Percentiles rank a stretch among this genome's conserved stretches.
Evolutionary conservation across 2,329 filamentous ascomycete genomes (phyloP).

Genomic region (Coniochaeta pulveracea): DNA sequence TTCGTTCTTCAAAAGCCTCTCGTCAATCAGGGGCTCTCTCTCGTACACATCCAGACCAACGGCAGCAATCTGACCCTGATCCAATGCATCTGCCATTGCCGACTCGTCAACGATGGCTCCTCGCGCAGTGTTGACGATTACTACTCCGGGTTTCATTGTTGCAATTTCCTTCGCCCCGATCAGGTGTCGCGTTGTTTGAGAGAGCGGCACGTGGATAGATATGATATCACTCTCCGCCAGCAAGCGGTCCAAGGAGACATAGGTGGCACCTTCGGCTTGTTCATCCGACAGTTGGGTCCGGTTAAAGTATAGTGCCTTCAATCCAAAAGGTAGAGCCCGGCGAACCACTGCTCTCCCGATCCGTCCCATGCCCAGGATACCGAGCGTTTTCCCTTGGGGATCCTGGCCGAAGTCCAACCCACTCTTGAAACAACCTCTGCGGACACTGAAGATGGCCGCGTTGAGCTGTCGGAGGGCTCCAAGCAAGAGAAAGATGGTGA

Average conservation of each 20-base stretch:
- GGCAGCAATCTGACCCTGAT: not conserved
- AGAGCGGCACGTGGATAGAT: constrained; percentile 36
- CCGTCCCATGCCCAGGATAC: constrained; percentile 43
- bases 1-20: constrained; percentile 4
- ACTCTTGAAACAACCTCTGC: constrained; percentile 21
- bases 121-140: not conserved
- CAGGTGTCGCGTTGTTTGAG: constrained; percentile 35
- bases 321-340: constrained; percentile 35
- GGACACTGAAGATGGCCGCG: constrained; percentile 30
- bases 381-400: constrained; percentile 37
- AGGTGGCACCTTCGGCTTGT: constrained; percentile 16
- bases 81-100: not conserved
- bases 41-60: constrained; percentile 2
- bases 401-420: constrained; percentile 35
- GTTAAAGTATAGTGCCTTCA: constrained; percentile 42
- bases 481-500: constrained; percentile 37
- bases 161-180: constrained; percentile 23
- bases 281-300: constrained; percentile 21
- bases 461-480: constrained; percentile 38
- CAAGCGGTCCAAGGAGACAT: constrained; percentile 32
- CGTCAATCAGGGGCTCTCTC: constrained; percentile 1
- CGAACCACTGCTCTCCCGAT: constrained; percentile 34
- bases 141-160: not conserved
- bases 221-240: constrained; percentile 38
- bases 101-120: constrained; percentile 1